Percentiles rank a stretch among this genome's conserved stretches.
Evolutionary conservation across 192 early-diverging fungal species (phyloP).

Genomic region (Chytriomyces hyalinus): DNA sequence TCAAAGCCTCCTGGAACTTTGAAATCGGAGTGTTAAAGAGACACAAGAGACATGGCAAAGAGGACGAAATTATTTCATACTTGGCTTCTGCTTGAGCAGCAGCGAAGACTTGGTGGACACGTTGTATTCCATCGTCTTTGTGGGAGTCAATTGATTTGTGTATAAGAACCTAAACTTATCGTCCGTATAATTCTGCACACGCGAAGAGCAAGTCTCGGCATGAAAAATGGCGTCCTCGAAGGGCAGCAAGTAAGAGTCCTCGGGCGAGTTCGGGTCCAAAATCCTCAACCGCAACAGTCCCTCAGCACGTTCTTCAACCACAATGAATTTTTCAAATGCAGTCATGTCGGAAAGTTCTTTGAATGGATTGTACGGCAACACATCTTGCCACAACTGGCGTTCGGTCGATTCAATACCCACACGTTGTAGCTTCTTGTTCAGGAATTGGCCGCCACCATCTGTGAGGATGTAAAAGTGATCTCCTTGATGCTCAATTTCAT

Average conservation of each 20-base stretch:
- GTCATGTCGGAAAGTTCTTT: slow-evolving; percentile 22
- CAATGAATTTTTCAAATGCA: slow-evolving; percentile 38
- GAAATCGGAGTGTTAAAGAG: slow-evolving; percentile 35
- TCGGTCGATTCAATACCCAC: slow-evolving; percentile 14
- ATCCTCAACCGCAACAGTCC: slow-evolving; percentile 32
- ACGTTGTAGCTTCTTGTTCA: slow-evolving; percentile 48
- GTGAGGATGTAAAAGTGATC: slow-evolving; percentile 50
- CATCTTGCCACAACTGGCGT: slow-evolving; percentile 36
- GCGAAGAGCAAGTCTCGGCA: slow-evolving; percentile 5
- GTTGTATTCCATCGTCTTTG: slow-evolving; percentile 42
- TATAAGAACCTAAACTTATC: slow-evolving; percentile 44
- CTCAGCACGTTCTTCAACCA: slow-evolving; percentile 39
- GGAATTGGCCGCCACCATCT: slow-evolving; percentile 49
- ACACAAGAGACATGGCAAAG: slow-evolving; percentile 32
- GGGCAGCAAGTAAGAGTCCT: slow-evolving; percentile 31
- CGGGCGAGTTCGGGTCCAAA: not conserved
- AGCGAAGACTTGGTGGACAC: slow-evolving; percentile 8
- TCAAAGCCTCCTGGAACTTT: slow-evolving; percentile 38
- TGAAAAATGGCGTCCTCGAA: slow-evolving; percentile 45
- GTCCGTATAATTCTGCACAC: slow-evolving; percentile 42
- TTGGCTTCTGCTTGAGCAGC: slow-evolving; percentile 39
- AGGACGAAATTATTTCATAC: not conserved
- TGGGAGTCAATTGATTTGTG: slow-evolving; percentile 41
- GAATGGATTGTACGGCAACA: slow-evolving; percentile 55
- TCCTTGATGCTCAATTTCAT: slow-evolving; percentile 53